A percentile compares a stretch with the other conserved stretches of the same genome.
These are phyloP conservation scores for Raphanus hybrid DNA, from an alignment of 441 rosid species.

Conservation along the genomic window DNA sequence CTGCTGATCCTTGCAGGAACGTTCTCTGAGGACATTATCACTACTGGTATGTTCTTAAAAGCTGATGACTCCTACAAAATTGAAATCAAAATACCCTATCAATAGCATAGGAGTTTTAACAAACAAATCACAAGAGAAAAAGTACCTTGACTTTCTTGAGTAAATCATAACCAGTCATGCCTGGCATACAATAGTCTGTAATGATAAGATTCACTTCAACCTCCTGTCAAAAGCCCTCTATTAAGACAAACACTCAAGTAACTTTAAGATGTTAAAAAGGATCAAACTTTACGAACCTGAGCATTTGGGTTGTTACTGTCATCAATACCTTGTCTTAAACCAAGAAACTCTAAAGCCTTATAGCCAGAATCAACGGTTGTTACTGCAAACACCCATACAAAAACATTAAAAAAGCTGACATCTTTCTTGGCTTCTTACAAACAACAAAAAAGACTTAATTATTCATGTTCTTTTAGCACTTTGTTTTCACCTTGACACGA, in stretches of 20 bases:
- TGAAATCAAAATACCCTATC: constrained; percentile 5
- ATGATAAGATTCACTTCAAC: constrained; percentile 67
- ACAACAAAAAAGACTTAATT: not conserved
- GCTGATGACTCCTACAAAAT: constrained; percentile 64
- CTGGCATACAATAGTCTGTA: constrained; percentile 81
- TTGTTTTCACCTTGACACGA: constrained; percentile 60
- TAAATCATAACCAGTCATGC: constrained; percentile 79
- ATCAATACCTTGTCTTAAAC: constrained; percentile 23
- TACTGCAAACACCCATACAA: constrained; percentile 43
- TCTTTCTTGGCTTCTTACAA: constrained; percentile 14
- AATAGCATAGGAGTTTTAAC: not conserved
- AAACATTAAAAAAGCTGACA: constrained; percentile 15
- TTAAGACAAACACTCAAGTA: not conserved
- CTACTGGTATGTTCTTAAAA: constrained; percentile 63
- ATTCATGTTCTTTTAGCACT: not conserved
- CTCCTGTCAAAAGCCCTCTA: constrained; percentile 45
- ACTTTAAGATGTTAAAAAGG: not conserved
- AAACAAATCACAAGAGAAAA: constrained; percentile 12
- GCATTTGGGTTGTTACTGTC: constrained; percentile 42
- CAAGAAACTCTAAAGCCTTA: constrained; percentile 70
- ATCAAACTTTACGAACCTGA: constrained; percentile 45
- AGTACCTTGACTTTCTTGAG: constrained; percentile 77
- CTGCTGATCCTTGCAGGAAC: constrained; percentile 68
- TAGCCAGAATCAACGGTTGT: constrained; percentile 74
- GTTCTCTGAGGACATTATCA: constrained; percentile 78